A percentile compares a stretch with the other conserved stretches of the same genome.
Evolutionary conservation across 2,329 filamentous ascomycete genomes (phyloP).

Genomic region (Nemania bipapillata): DNA sequence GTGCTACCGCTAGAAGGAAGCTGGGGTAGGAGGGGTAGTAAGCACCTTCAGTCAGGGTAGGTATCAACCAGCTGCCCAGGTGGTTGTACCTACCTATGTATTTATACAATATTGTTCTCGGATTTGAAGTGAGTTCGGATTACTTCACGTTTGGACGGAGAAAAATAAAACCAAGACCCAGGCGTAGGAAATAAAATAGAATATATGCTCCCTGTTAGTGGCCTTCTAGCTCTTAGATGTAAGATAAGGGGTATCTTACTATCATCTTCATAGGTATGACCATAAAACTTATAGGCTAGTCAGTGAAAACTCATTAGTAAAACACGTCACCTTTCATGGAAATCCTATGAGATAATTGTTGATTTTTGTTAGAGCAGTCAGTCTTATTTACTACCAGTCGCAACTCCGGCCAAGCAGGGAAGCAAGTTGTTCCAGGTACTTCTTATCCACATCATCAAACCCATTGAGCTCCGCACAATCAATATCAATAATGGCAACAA

Average conservation of each 20-base stretch:
- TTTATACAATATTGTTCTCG: no score
- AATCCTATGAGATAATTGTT: background rate
- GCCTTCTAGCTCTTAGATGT: background rate
- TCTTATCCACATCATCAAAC: constrained; percentile 75
- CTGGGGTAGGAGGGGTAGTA: constrained; percentile 18
- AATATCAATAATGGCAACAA: constrained; percentile 81
- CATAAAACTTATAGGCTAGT: background rate
- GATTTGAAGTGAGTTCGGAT: no score
- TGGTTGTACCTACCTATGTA: no score
- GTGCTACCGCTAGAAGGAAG: constrained; percentile 6
- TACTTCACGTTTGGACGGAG: no score
- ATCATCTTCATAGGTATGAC: background rate
- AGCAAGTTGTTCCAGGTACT: constrained; percentile 73
- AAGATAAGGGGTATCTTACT: no score
- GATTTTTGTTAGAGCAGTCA: background rate
- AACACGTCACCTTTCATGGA: background rate
- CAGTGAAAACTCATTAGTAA: background rate
- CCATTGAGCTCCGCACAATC: constrained; percentile 76
- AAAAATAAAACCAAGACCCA: no score
- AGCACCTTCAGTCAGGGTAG: no score
- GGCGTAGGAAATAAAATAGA: no score
- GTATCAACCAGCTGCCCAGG: no score
- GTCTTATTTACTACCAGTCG: constrained; percentile 65
- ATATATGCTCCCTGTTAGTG: background rate
- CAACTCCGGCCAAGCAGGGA: constrained; percentile 68